Percentiles rank a stretch among this genome's conserved stretches.
phyloP scores from a whole-genome alignment of 2,329 filamentous ascomycete genomes.

The Xylaria digitata region DNA sequence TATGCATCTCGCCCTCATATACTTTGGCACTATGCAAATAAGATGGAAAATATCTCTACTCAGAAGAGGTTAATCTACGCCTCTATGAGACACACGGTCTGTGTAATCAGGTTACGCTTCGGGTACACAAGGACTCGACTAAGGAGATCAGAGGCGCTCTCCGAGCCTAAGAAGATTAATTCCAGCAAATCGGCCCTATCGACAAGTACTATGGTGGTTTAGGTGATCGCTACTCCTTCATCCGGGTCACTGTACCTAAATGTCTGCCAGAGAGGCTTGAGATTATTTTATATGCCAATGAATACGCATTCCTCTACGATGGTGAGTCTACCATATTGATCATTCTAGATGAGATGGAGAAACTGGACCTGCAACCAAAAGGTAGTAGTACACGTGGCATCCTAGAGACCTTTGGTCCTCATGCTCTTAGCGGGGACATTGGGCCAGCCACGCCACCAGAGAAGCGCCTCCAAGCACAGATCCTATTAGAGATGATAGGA shows the following conservation, averaged over 20 bases:
- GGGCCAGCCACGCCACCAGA: neutral
- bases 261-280: constrained; percentile 54
- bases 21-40: neutral
- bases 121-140: constrained; percentile 38
- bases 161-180: constrained; percentile 52
- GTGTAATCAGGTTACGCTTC: constrained; percentile 41
- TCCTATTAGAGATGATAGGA: constrained; percentile 43
- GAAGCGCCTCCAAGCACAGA: constrained; percentile 13
- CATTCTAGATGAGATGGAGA: constrained; percentile 34
- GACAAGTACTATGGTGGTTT: constrained; percentile 47
- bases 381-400: neutral
- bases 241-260: constrained; percentile 51
- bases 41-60: constrained; percentile 48
- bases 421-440: neutral
- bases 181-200: constrained; percentile 44
- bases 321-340: constrained; percentile 25
- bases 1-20: neutral
- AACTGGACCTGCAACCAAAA: constrained; percentile 15
- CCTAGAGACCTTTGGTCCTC: neutral
- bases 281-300: constrained; percentile 54
- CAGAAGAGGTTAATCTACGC: constrained; percentile 42
- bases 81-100: constrained; percentile 48
- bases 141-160: constrained; percentile 46
- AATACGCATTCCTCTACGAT: constrained; percentile 56
- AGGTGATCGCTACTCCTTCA: constrained; percentile 45